phyloP scores from a whole-genome alignment of 1,284 basidiomycete genomes.

The Ustilago trichophora region DNA sequence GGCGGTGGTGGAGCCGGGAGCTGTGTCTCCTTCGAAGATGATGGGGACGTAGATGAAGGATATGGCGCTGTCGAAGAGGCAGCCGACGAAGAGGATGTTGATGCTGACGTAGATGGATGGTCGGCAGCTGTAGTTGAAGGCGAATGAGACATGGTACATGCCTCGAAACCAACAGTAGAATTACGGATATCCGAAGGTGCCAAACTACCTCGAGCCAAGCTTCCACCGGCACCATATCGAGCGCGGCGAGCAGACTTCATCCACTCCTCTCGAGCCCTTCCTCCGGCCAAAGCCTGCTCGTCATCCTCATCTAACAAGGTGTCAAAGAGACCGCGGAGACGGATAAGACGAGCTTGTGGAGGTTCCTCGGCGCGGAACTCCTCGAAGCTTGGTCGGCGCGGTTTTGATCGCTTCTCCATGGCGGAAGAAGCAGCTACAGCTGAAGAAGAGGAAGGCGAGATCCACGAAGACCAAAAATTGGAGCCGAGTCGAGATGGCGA shows the following conservation, averaged over 20 bases:
- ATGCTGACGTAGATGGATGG: constrained; percentile 1
- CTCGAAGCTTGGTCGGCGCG: constrained; percentile 52
- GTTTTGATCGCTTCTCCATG: constrained; percentile 44
- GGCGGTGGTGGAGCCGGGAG: constrained; percentile 44
- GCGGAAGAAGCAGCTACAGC: constrained; percentile 51
- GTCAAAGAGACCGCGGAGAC: constrained; percentile 64
- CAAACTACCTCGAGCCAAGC: constrained; percentile 55
- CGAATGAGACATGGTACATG: constrained; percentile 16
- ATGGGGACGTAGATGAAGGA: constrained; percentile 18
- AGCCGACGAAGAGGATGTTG: constrained; percentile 1
- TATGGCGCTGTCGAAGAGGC: constrained; percentile 2
- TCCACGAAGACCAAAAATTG: constrained; percentile 50
- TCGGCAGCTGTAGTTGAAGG: constrained; percentile 1
- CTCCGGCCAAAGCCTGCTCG: constrained; percentile 59
- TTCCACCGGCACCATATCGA: constrained; percentile 62
- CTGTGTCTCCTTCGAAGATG: constrained; percentile 11
- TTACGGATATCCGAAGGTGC: constrained; percentile 48
- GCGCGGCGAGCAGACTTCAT: constrained; percentile 61
- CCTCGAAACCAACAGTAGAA: constrained; percentile 46
- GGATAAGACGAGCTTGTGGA: constrained; percentile 63
- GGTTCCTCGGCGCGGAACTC: constrained; percentile 63
- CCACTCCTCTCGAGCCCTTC: constrained; percentile 64
- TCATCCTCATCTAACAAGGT: constrained; percentile 61
- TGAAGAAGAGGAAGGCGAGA: constrained; percentile 50
- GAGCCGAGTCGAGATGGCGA: constrained; percentile 39